A percentile compares a stretch with the other conserved stretches of the same genome.
Evolutionary conservation across 1,284 basidiomycete species (phyloP).

Genomic region (Mycena sp.): DNA sequence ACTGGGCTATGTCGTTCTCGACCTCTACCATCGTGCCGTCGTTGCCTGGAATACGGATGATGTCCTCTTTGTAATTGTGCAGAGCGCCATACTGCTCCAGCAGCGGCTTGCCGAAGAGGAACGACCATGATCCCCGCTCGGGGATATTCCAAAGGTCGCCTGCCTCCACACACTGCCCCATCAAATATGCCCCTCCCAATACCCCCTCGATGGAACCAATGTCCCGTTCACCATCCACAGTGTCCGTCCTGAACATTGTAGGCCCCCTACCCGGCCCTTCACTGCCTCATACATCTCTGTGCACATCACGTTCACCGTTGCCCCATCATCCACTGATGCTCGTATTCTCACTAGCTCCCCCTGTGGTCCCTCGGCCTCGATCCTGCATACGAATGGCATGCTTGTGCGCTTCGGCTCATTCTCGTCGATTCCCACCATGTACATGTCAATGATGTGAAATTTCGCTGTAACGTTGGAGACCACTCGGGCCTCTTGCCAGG

Average conservation of each 20-base stretch:
- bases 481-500: neutral
- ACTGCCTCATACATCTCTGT: neutral
- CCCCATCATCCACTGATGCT: slow-evolving; percentile 7
- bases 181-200: neutral
- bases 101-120: slow-evolving; percentile 5
- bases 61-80: neutral
- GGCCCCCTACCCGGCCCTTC: neutral
- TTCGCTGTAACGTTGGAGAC: neutral
- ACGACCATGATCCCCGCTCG: neutral
- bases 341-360: slow-evolving; percentile 8
- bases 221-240: slow-evolving; percentile 10
- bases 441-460: slow-evolving; percentile 14
- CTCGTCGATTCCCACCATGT: neutral
- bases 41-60: neutral
- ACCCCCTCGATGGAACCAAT: slow-evolving; percentile 1
- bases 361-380: slow-evolving; percentile 6
- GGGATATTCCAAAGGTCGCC: neutral
- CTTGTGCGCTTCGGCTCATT: neutral
- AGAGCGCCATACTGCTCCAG: neutral
- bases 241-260: neutral
- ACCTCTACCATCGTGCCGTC: neutral
- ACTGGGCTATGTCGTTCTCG: neutral
- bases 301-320: slow-evolving; percentile 11
- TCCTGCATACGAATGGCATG: slow-evolving; percentile 3
- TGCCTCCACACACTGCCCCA: neutral